Conservation (phyloP, 1,284 basidiomycete genomes). For the Leccinum variabile region DNA sequence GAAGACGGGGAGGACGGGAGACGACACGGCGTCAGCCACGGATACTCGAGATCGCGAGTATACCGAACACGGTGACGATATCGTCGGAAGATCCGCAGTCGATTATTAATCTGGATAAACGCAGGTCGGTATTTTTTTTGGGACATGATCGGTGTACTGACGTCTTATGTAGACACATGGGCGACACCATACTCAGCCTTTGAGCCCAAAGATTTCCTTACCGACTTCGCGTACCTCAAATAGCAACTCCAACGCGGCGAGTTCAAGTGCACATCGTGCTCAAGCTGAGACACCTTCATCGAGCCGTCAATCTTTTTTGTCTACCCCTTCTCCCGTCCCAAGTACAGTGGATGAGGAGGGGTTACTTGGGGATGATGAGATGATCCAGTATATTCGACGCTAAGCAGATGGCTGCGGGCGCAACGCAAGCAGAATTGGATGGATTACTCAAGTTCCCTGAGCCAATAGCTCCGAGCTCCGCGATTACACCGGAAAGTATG, state of each 20-base stretch:
- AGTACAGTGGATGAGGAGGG: conserved; percentile 88
- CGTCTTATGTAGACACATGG: too few relatives aligned
- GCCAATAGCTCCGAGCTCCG: conserved; percentile 70
- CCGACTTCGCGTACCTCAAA: conserved; percentile 56
- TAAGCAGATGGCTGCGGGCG: conserved; percentile 83
- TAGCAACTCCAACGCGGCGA: conserved; percentile 38
- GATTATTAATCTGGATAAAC: conserved; percentile 78
- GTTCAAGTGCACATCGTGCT: conserved; percentile 53
- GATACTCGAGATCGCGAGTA: conserved; percentile 71
- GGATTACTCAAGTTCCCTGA: conserved; percentile 93
- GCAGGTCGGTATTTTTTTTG: conserved; percentile 50
- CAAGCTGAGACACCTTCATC: conserved; percentile 64
- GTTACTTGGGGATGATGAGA: conserved; percentile 90
- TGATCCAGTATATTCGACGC: conserved; percentile 91
- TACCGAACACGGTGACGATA: conserved; percentile 68
- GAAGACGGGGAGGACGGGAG: too few relatives aligned
- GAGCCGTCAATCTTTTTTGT: conserved; percentile 70
- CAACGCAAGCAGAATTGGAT: conserved; percentile 84
- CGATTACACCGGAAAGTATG: conserved; percentile 73
- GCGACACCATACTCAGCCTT: conserved; percentile 35
- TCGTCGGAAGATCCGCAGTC: conserved; percentile 49
- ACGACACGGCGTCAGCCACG: conserved; percentile 30
- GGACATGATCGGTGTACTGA: conserved; percentile 8
- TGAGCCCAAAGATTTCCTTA: conserved; percentile 73
- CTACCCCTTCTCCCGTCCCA: conserved; percentile 77